A percentile compares a stretch with the other conserved stretches of the same genome.
Evolutionary conservation across 2,329 filamentous ascomycete species (phyloP).

Genomic region (Tolypocladium ophioglossoides): DNA sequence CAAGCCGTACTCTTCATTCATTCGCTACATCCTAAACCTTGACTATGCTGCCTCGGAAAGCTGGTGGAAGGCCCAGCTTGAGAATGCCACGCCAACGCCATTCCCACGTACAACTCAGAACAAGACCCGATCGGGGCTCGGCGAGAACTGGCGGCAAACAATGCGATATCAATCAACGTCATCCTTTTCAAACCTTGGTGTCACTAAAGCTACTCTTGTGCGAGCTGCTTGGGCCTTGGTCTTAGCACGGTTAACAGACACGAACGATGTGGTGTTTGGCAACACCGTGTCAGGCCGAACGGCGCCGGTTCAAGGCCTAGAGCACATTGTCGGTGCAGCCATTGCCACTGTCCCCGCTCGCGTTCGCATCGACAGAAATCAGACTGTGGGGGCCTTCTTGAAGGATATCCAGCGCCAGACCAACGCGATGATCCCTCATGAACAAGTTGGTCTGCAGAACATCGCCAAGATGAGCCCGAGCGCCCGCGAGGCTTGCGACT

Average conservation of each 20-base stretch:
- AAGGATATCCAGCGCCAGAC: background rate
- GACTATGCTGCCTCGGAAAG: background rate
- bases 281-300: slow-evolving; percentile 49
- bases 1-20: background rate
- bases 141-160: background rate
- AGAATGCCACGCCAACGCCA: background rate
- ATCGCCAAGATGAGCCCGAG: background rate
- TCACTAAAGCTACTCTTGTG: background rate
- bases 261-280: slow-evolving; percentile 43
- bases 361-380: background rate
- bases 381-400: background rate
- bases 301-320: slow-evolving; percentile 33
- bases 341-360: slow-evolving; percentile 50
- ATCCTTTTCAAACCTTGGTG: background rate
- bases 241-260: slow-evolving; percentile 3
- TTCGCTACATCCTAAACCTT: background rate
- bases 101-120: background rate
- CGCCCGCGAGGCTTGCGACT: background rate
- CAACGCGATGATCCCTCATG: background rate
- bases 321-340: slow-evolving; percentile 49
- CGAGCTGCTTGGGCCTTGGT: slow-evolving; percentile 7
- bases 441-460: background rate
- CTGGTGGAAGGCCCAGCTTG: background rate
- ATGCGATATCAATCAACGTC: background rate
- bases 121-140: background rate